Percentiles rank a stretch among this genome's conserved stretches.
Evolutionary conservation across 208 protist species (phyloP).

Genomic region (Porcisia hertigi): DNA sequence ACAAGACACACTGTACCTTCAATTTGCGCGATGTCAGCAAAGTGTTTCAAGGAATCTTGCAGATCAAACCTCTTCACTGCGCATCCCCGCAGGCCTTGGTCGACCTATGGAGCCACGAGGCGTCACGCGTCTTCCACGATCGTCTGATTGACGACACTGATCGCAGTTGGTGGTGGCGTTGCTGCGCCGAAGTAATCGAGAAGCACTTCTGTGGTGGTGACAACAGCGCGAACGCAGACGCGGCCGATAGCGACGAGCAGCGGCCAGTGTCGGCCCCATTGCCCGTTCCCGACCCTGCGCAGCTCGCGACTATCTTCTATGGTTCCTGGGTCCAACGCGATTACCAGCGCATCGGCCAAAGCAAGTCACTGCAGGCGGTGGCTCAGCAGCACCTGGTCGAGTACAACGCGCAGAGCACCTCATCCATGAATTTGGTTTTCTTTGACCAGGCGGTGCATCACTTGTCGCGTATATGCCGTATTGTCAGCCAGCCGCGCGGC

Average conservation of each 20-base stretch:
- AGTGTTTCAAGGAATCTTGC: conserved; percentile 96
- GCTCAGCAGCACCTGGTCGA: conserved; percentile 88
- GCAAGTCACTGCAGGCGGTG: conserved; percentile 38
- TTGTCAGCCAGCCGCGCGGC: conserved; percentile 95
- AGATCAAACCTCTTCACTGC: conserved; percentile 77
- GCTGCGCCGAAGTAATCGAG: conserved; percentile 59
- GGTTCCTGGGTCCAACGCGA: conserved; percentile 57
- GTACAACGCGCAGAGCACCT: conserved; percentile 92
- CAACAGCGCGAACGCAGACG: conserved; percentile 30
- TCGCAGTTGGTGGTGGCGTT: conserved; percentile 90
- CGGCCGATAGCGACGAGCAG: conserved; percentile 7
- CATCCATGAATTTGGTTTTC: conserved; percentile 94
- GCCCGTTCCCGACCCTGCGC: conserved; percentile 10
- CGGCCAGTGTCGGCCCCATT: not conserved
- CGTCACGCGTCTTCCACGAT: conserved; percentile 96
- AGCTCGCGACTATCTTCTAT: conserved; percentile 52
- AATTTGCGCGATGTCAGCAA: conserved; percentile 98
- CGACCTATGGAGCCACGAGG: conserved; percentile 95
- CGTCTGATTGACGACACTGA: conserved; percentile 94
- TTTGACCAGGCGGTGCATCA: conserved; percentile 97
- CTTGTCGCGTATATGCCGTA: conserved; percentile 94
- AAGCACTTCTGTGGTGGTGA: conserved; percentile 55
- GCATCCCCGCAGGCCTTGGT: conserved; percentile 57
- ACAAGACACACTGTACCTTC: conserved; percentile 98
- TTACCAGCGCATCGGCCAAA: conserved; percentile 56